Evolutionary conservation across 2,329 filamentous ascomycete species (phyloP), one percentile per base, ranked within the genome.

Genomic region (Aspergillus tubingensis): DNA sequence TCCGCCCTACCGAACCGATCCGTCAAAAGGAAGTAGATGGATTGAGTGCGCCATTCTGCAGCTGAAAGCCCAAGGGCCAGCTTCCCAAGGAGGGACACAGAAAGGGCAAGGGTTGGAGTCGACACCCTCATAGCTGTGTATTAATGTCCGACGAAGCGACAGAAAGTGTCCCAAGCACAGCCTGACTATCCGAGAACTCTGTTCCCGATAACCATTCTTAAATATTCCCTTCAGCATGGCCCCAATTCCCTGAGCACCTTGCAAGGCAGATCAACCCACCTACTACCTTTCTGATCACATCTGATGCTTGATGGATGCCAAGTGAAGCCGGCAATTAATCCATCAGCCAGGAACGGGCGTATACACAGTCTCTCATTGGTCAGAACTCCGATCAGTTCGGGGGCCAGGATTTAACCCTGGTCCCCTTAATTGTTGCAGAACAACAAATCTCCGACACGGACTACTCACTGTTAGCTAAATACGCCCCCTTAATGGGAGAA

Each of bases 1-100:
- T 79, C 76, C 2, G 75, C 74, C 8, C 75, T 70, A 19, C 73
- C 76, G 59, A 80, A 79, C 17, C 79, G 74, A 70, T 81, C 79
- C 3, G 79, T 81, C 36, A 81, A 61, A 57, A 80, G 68, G 57
- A 80, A 79, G 56, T 81, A 81, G 44, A 81, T 78, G 0, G 78
- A 79, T 55, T 76, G 77, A 8, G 68, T 67, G 25, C 75, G 73
- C 79, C 79, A 80, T 61, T 76, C 63, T 4, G 62, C 72, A 5
- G 72, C 49, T 3, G 30, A 47, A 19, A 58, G 30, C 7, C 49
- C 57, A 7, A 38, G 57, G 13, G 44, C 57, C 8, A 43, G 13
- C 23, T 30, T n/a, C 11, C 44, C 54, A 2, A 50, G 13, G 1
- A 50, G 17, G 19, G 30, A 6, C 54, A 25, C 7, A 30, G 54